Evolutionary conservation across 2,329 filamentous ascomycete species (phyloP), one percentile per base, ranked within the genome.

Genomic region (Penicillium paneum): DNA sequence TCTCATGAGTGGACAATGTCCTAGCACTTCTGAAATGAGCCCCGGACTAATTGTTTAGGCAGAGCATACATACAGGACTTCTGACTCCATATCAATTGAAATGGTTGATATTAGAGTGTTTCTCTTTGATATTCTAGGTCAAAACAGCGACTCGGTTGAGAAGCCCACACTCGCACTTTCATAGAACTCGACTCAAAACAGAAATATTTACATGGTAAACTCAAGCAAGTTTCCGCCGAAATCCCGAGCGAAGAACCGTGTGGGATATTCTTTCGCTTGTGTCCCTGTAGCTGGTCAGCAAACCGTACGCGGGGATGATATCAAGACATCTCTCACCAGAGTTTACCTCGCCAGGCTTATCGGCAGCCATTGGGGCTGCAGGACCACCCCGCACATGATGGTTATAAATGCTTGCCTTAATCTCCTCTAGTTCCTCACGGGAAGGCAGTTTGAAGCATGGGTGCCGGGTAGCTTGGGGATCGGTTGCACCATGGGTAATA

Each of bases 171-270:
- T 12, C 38, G 6, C 12, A 13, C 38, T 40, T 24, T 40, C 12
- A 2, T 24, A 26, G 19, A 42, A 17, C 15, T 17, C n/a, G 8
- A 19, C 35, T n/a, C 12, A 32, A 35, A 32, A 34, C 10, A 10
- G 0, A 19, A 21, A 3, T 40, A 19, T 35, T 54, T 61, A 81
- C 53, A 81, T 49, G 49, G 75, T 81, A 59, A 83, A 83, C 64
- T 83, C 81, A 32, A 83, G 64, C 49, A 77, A 66, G 60, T 83
- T 83, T 2, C 81, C 81, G 1, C 79, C 79, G 69, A 76, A 83
- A 59, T 83, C 81, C 54, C 81, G 76, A 0, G 82, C 83, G 67
- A 87, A 87, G 67, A 87, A 87, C 13, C 84, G 74, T 34, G 71
- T 74, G 0, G 84, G 83, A 62, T 84, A 86, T 66, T 86, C 84